phyloP scores from a whole-genome alignment of 2,329 filamentous ascomycete genomes.

The Venturia oleaginea region DNA sequence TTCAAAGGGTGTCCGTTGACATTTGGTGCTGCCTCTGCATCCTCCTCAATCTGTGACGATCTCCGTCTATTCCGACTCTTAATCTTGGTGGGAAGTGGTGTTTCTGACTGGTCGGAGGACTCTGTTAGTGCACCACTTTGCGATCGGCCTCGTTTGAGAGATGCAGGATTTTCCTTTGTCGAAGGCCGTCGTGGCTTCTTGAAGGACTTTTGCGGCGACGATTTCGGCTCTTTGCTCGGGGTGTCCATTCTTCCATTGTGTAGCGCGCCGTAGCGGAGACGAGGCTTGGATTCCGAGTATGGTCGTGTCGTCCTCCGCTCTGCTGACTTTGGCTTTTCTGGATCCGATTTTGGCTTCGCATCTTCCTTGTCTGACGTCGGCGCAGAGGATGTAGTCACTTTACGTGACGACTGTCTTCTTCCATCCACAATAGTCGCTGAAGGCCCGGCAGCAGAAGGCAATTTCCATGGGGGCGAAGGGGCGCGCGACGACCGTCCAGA shows the following conservation, averaged over 20 bases:
- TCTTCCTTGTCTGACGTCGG: constrained; percentile 5
- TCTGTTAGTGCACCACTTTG: not conserved
- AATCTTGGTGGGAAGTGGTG: not conserved
- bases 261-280: constrained; percentile 4
- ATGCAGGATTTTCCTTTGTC: constrained; percentile 1
- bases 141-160: not conserved
- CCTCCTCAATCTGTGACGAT: not conserved
- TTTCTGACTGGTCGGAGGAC: not conserved
- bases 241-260: constrained; percentile 7
- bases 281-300: not conserved
- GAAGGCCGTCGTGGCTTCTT: constrained; percentile 1
- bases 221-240: not conserved
- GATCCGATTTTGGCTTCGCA: not conserved
- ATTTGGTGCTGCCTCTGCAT: not conserved
- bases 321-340: not conserved
- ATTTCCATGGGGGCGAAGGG: constrained; percentile 86
- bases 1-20: not conserved
- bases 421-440: constrained; percentile 67
- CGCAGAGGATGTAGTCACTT: constrained; percentile 23
- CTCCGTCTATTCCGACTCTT: constrained; percentile 4
- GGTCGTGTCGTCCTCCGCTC: constrained; percentile 1
- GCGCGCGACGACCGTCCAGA: constrained; percentile 8
- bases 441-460: constrained; percentile 71
- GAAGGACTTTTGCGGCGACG: not conserved
- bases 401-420: constrained; percentile 50